These are phyloP conservation scores for Sechiopsis laciniata DNA, from an alignment of 306 rosid genomes.

Conservation along the genomic window DNA sequence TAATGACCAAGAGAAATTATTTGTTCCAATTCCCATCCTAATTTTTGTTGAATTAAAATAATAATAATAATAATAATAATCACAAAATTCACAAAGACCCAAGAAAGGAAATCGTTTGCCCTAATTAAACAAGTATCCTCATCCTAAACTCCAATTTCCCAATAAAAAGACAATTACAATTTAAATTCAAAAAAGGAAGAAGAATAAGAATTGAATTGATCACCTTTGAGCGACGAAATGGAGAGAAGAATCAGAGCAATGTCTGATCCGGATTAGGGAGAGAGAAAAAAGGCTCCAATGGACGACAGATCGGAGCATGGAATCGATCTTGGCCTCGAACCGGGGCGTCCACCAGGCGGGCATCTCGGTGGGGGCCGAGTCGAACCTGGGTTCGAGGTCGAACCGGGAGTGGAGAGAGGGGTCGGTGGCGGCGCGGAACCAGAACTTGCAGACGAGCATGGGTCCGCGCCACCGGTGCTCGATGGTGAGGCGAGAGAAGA, in stretches of 20 bases:
- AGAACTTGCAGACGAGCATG: slow-evolving; percentile 67
- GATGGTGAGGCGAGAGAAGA: slow-evolving; percentile 58
- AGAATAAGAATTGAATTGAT: not conserved
- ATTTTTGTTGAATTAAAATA: not conserved
- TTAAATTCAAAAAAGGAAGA: not conserved
- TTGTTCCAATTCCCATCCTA: too few relatives aligned
- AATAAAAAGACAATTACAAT: not conserved
- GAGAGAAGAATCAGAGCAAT: slow-evolving; percentile 59
- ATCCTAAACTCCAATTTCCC: not conserved
- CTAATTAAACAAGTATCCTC: not conserved
- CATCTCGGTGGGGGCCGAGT: slow-evolving; percentile 35
- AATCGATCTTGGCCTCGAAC: slow-evolving; percentile 57
- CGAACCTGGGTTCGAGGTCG: slow-evolving; percentile 54
- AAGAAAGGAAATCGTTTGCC: not conserved
- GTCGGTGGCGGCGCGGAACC: slow-evolving; percentile 62
- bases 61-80: too few relatives aligned
- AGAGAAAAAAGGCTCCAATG: slow-evolving; percentile 48
- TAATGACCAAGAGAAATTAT: too few relatives aligned
- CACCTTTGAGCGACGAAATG: slow-evolving; percentile 59
- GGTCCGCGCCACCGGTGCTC: slow-evolving; percentile 68
- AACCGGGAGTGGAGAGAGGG: slow-evolving; percentile 52
- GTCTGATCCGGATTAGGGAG: slow-evolving; percentile 21
- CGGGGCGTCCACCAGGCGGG: slow-evolving; percentile 58
- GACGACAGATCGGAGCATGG: slow-evolving; percentile 65
- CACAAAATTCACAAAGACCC: not conserved